Conservation (phyloP, 2,329 filamentous ascomycete species). For the Alternaria sp. region DNA sequence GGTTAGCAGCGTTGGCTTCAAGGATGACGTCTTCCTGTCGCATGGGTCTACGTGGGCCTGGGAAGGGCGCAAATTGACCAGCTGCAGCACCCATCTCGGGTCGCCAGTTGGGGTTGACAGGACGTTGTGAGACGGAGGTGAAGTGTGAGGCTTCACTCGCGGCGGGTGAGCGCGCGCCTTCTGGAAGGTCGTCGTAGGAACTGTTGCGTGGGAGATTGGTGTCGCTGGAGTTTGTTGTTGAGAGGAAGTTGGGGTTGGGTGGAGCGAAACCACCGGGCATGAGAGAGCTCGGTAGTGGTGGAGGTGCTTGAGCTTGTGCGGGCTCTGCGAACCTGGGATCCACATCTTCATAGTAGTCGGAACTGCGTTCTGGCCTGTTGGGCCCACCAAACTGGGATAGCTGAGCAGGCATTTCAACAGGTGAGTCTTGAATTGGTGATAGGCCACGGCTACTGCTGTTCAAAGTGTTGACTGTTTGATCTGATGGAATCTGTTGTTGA, state of each 20-base stretch:
- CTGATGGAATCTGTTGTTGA: slow-evolving; percentile 34
- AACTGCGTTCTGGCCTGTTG: slow-evolving; percentile 42
- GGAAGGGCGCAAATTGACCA: slow-evolving; percentile 51
- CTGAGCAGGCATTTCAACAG: slow-evolving; percentile 46
- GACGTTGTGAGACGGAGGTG: slow-evolving; percentile 88
- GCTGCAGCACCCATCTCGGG: slow-evolving; percentile 54
- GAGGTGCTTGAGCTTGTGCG: slow-evolving; percentile 29
- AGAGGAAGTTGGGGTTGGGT: slow-evolving; percentile 42
- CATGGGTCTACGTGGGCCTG: slow-evolving; percentile 41
- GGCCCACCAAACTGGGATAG: slow-evolving; percentile 35
- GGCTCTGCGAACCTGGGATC: slow-evolving; percentile 82
- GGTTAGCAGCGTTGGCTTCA: slow-evolving; percentile 70
- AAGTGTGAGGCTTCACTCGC: slow-evolving; percentile 85
- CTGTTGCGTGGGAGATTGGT: slow-evolving; percentile 54
- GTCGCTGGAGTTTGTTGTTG: slow-evolving; percentile 38
- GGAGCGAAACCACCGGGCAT: slow-evolving; percentile 46
- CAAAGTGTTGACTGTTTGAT: slow-evolving; percentile 34
- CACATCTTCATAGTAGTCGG: slow-evolving; percentile 89
- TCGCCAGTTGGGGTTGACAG: slow-evolving; percentile 88
- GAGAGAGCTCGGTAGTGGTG: slow-evolving; percentile 45
- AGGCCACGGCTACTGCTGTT: slow-evolving; percentile 47
- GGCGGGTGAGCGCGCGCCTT: slow-evolving; percentile 71
- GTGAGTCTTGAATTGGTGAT: slow-evolving; percentile 52
- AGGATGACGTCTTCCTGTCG: slow-evolving; percentile 76
- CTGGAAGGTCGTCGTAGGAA: slow-evolving; percentile 71